Evolutionary conservation across 2,329 filamentous ascomycete species (phyloP), one percentile per base, ranked within the genome.

Genomic region (Colletotrichum endophyticum): DNA sequence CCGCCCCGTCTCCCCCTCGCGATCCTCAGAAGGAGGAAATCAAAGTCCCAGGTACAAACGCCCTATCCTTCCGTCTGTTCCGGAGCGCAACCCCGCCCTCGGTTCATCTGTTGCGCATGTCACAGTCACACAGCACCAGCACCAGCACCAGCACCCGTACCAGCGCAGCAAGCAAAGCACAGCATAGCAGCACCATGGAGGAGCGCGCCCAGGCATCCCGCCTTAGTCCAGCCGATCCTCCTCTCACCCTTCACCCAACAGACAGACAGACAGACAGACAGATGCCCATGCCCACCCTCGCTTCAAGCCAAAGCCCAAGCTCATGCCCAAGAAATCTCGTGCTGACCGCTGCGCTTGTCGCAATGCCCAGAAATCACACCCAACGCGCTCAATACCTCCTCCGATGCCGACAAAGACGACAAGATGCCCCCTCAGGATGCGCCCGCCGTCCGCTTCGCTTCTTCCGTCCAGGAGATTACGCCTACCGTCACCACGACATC

Each of bases 381-480:
- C 39, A 72, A 66, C 34, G 67, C 73, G 56, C 53, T 32, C 19
- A 57, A 72, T 25, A 66, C 64, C 44, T 16, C 78, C 44, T 16
- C 78, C 44, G 64, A 78, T 44, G 59, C 75, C 62, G 66, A 71
- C 72, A 74, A 81, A 79, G 81, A 80, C 79, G 76, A 56, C 73
- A 73, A 69, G 70, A 76, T 76, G 71, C 66, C 69, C 79, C 79
- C 75, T 73, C 78, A 78, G 79, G 81, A 84, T 75, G 82, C 82
- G 72, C 87, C 88, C 73, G 88, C 91, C 75, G 94, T 96, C 71
- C 93, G 94, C 75, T 96, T 96, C 84, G 92, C 93, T 71, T 92
- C 94, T 32, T 88, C 91, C 78, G 91, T 93, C 76, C 89, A 95
- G 82, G 93, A 95, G 84, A 95, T 95, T 80, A 81, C 83, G 16